Percentiles rank a stretch among this genome's conserved stretches.
phyloP scores from a whole-genome alignment of 176 grass and related monocot species.

The Pontederia paniculata region DNA sequence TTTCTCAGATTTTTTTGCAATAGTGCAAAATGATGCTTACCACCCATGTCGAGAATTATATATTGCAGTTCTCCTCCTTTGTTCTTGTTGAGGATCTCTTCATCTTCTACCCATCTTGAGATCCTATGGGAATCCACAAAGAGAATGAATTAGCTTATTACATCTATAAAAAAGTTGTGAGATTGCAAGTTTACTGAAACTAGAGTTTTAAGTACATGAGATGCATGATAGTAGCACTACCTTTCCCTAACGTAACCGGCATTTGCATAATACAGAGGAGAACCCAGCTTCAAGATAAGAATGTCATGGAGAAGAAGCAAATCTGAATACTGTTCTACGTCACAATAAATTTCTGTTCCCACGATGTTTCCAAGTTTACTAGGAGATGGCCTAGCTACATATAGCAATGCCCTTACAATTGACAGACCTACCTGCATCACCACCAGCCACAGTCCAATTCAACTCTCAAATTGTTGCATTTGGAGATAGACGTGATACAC shows the following conservation, averaged over 20 bases:
- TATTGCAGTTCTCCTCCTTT: constrained; percentile 43
- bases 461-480: not conserved
- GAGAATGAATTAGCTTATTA: no score
- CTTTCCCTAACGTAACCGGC: constrained; percentile 75
- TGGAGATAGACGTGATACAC: no score
- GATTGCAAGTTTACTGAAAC: no score
- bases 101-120: constrained; percentile 80
- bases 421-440: constrained; percentile 55
- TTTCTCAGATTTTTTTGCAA: no score
- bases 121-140: constrained; percentile 30
- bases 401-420: constrained; percentile 57
- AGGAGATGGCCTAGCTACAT: constrained; percentile 59
- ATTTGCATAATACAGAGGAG: constrained; percentile 69
- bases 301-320: constrained; percentile 31
- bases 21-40: constrained; percentile 16
- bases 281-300: constrained; percentile 57
- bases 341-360: constrained; percentile 51
- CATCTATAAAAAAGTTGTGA: no score
- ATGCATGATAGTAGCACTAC: constrained; percentile 29
- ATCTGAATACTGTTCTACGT: constrained; percentile 55
- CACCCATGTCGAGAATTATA: constrained; percentile 57
- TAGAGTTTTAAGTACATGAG: no score
- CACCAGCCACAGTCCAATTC: not conserved
- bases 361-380: constrained; percentile 65
- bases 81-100: constrained; percentile 26